Percentiles rank a stretch among this genome's conserved stretches.
phyloP scores from a whole-genome alignment of 371 early-diverging fungal species.

The Rhizopus sp. region DNA sequence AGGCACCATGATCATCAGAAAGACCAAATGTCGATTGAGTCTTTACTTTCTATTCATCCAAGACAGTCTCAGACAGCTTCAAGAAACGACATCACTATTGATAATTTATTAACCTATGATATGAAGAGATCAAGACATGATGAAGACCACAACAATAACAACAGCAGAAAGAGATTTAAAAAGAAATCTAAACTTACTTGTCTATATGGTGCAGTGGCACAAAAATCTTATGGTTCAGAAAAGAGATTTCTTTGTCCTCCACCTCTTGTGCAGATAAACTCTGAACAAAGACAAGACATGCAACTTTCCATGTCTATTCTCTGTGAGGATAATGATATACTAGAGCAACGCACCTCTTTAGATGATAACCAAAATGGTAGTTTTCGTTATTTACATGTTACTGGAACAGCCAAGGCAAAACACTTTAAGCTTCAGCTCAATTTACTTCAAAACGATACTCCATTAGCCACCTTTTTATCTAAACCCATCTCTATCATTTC shows the following conservation, averaged over 20 bases:
- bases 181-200: slow-evolving; percentile 44
- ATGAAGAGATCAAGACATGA: slow-evolving; percentile 19
- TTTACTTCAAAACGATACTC: slow-evolving; percentile 19
- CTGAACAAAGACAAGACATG: slow-evolving; percentile 30
- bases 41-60: slow-evolving; percentile 25
- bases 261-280: slow-evolving; percentile 64
- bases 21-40: slow-evolving; percentile 36
- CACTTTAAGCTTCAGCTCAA: slow-evolving; percentile 67
- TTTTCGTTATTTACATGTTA: slow-evolving; percentile 75
- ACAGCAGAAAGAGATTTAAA: slow-evolving; percentile 13
- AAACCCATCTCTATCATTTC: slow-evolving; percentile 79
- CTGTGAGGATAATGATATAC: slow-evolving; percentile 44
- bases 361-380: slow-evolving; percentile 58
- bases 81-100: slow-evolving; percentile 18
- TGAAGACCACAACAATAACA: slow-evolving; percentile 3
- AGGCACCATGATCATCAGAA: slow-evolving; percentile 6
- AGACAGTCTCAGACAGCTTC: slow-evolving; percentile 18
- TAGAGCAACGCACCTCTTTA: slow-evolving; percentile 57
- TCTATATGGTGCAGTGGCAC: slow-evolving; percentile 74
- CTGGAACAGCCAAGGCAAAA: slow-evolving; percentile 80
- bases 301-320: slow-evolving; percentile 69
- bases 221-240: slow-evolving; percentile 90
- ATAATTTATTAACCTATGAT: slow-evolving; percentile 18
- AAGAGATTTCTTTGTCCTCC: slow-evolving; percentile 89
- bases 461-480: slow-evolving; percentile 66